These are phyloP conservation scores for Plasmodium coatneyi DNA, from an alignment of 169 alveolate genomes.

Conservation along the genomic window DNA sequence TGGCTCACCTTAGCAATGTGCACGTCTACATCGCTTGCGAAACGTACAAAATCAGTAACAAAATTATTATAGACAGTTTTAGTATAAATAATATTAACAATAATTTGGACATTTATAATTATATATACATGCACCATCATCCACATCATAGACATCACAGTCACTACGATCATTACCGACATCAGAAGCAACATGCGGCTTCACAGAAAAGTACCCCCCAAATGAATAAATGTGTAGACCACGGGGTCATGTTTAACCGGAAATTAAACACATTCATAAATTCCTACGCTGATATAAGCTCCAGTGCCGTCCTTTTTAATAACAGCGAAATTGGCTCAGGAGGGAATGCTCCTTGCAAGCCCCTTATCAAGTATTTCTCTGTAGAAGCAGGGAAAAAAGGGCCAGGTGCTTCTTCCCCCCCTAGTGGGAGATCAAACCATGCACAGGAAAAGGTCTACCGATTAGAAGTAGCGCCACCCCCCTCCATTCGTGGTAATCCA, in stretches of 20 bases:
- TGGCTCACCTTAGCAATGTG: constrained; percentile 48
- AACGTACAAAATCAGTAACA: constrained; percentile 73
- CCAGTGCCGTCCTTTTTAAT: constrained; percentile 17
- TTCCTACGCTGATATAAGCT: constrained; percentile 32
- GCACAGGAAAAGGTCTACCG: neutral
- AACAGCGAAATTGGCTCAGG: neutral
- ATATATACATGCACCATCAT: constrained; percentile 71
- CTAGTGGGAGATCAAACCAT: neutral
- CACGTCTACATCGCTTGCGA: constrained; percentile 63
- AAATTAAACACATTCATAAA: constrained; percentile 55
- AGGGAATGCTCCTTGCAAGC: neutral
- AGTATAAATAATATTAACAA: constrained; percentile 70
- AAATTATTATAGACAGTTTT: constrained; percentile 65
- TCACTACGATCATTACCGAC: neutral
- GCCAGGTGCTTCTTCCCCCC: neutral
- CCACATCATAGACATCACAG: neutral
- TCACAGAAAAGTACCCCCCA: neutral
- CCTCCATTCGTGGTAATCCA: neutral
- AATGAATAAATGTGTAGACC: constrained; percentile 13
- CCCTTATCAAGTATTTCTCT: constrained; percentile 5
- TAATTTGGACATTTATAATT: constrained; percentile 58
- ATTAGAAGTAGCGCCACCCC: neutral
- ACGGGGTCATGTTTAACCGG: constrained; percentile 24
- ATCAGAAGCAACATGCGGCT: neutral
- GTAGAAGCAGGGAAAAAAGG: neutral